Percentiles rank a stretch among this genome's conserved stretches.
These are phyloP conservation scores for Metarhizium sp. DNA, from an alignment of 2,329 filamentous ascomycete genomes.

Conservation along the genomic window DNA sequence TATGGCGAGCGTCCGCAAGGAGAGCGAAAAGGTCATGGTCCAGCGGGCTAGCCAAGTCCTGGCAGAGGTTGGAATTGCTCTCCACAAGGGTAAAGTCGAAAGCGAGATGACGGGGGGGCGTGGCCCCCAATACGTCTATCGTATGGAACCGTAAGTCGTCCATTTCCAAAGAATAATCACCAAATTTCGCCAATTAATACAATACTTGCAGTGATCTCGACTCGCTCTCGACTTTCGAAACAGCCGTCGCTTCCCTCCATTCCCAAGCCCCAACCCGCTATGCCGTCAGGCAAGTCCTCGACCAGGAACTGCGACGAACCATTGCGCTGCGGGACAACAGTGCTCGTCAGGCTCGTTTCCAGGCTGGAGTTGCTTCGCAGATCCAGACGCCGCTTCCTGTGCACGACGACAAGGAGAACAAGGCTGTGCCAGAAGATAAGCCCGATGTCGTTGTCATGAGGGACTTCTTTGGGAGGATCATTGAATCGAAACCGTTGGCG, in stretches of 20 bases:
- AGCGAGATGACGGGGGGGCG: slow-evolving; percentile 49
- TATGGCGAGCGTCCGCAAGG: slow-evolving; percentile 79
- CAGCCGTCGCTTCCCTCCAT: slow-evolving; percentile 41
- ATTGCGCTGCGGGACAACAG: slow-evolving; percentile 56
- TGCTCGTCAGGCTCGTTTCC: slow-evolving; percentile 55
- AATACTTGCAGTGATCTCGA: slow-evolving; percentile 54
- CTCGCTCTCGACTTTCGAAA: slow-evolving; percentile 64
- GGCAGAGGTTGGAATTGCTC: slow-evolving; percentile 68
- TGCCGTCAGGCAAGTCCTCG: slow-evolving; percentile 84
- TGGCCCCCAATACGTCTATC: slow-evolving; percentile 70
- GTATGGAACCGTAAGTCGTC: slow-evolving; percentile 79
- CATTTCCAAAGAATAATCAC: neutral
- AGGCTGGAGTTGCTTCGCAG: slow-evolving; percentile 32
- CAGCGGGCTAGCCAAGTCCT: slow-evolving; percentile 71
- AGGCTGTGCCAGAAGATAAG: slow-evolving; percentile 19
- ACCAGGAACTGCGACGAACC: slow-evolving; percentile 78
- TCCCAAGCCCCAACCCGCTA: slow-evolving; percentile 72
- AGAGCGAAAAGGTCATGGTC: slow-evolving; percentile 74
- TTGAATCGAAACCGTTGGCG: slow-evolving; percentile 34
- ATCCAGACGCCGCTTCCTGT: slow-evolving; percentile 3
- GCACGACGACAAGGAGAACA: slow-evolving; percentile 29
- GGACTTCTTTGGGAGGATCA: slow-evolving; percentile 78
- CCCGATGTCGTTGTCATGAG: slow-evolving; percentile 45
- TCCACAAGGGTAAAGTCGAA: slow-evolving; percentile 76
- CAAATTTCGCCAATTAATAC: neutral